A percentile compares a stretch with the other conserved stretches of the same genome.
Conservation (phyloP, 352 stramenopile species). For the Pythium diclinum region DNA sequence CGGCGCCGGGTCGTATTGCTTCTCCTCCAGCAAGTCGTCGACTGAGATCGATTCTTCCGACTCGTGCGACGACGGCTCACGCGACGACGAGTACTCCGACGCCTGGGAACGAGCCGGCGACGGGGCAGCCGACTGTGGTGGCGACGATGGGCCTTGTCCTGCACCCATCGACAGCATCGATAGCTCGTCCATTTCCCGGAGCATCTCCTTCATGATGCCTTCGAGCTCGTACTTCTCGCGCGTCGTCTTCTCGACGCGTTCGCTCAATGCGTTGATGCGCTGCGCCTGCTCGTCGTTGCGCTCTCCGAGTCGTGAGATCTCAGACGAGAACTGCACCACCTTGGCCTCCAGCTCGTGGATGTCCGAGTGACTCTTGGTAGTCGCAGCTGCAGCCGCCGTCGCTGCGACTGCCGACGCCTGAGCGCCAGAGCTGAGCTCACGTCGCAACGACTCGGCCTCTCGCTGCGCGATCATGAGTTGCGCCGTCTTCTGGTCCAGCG, state of each 20-base stretch:
- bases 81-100: not conserved
- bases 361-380: conserved; percentile 22
- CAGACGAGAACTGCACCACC: conserved; percentile 48
- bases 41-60: conserved; percentile 8
- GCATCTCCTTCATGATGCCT: conserved; percentile 50
- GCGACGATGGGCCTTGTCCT: not conserved
- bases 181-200: conserved; percentile 47
- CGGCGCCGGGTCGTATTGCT: conserved; percentile 21
- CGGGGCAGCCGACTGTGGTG: not conserved
- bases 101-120: not conserved
- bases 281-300: conserved; percentile 60
- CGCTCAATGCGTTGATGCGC: conserved; percentile 49
- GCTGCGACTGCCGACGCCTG: conserved; percentile 1
- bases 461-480: conserved; percentile 48
- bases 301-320: conserved; percentile 42
- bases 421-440: conserved; percentile 16
- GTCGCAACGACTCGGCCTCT: conserved; percentile 45
- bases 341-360: conserved; percentile 36
- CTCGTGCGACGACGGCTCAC: conserved; percentile 8
- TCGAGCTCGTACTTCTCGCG: conserved; percentile 61
- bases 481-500: conserved; percentile 54
- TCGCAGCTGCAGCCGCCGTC: not conserved
- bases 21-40: conserved; percentile 12
- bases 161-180: not conserved
- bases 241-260: conserved; percentile 39